These are phyloP conservation scores for Exophiala viscosa DNA, from an alignment of 2,329 filamentous ascomycete species.

Conservation along the genomic window DNA sequence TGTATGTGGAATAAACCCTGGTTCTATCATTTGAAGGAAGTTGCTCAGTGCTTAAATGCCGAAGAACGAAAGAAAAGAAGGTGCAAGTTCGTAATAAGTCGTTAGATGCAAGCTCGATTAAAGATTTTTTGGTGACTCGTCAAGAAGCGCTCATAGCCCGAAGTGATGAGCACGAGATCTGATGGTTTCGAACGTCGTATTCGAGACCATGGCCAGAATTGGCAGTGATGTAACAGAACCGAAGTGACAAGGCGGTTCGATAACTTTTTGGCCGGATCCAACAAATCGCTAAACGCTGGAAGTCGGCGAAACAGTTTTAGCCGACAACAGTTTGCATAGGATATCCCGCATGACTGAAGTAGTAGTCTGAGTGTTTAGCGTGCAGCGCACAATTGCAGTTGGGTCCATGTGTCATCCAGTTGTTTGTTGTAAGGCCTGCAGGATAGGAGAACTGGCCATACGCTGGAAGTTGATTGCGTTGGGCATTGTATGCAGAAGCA, in stretches of 20 bases:
- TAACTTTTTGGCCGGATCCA: constrained; percentile 16
- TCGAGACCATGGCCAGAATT: not conserved
- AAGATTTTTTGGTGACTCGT: constrained; percentile 13
- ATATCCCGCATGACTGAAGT: constrained; percentile 36
- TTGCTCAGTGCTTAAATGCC: constrained; percentile 24
- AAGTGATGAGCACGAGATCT: not conserved
- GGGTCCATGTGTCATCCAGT: constrained; percentile 46
- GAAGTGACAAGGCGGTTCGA: constrained; percentile 8
- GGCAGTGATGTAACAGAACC: constrained; percentile 16
- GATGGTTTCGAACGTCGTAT: not conserved
- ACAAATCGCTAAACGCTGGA: constrained; percentile 19
- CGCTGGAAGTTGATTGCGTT: constrained; percentile 21
- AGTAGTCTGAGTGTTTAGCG: constrained; percentile 48
- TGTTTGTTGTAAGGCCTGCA: constrained; percentile 29
- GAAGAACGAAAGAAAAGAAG: constrained; percentile 23
- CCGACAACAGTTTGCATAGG: constrained; percentile 27
- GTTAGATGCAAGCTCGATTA: constrained; percentile 24
- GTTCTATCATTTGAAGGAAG: constrained; percentile 18
- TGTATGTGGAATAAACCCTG: constrained; percentile 14
- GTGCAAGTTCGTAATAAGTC: constrained; percentile 20
- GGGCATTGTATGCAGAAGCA: constrained; percentile 20
- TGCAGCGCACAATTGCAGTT: constrained; percentile 49
- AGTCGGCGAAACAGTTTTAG: constrained; percentile 13
- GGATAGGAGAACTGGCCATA: constrained; percentile 18
- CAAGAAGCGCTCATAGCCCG: constrained; percentile 2